Conservation (phyloP, 371 early-diverging fungal species). For the Lichtheimia ornata region DNA sequence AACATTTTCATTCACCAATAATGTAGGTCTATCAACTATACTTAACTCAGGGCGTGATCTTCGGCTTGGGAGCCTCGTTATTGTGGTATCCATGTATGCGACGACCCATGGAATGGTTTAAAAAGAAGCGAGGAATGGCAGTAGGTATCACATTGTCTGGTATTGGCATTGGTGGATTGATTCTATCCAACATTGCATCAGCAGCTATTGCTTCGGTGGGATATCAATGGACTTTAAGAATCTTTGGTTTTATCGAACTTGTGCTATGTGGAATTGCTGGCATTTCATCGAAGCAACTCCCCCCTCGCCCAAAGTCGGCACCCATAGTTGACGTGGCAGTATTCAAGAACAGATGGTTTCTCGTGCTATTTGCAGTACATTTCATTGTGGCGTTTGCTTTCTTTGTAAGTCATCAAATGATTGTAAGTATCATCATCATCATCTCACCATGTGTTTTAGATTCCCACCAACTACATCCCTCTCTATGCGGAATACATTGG, state of each 20-base stretch:
- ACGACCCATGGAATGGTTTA: slow-evolving; percentile 16
- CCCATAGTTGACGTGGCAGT: slow-evolving; percentile 34
- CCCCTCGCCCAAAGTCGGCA: slow-evolving; percentile 21
- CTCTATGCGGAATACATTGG: slow-evolving; percentile 32
- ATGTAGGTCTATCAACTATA: slow-evolving; percentile 25
- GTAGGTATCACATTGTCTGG: slow-evolving; percentile 46
- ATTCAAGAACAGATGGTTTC: slow-evolving; percentile 30
- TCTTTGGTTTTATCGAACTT: slow-evolving; percentile 46
- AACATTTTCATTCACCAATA: not conserved
- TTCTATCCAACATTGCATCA: slow-evolving; percentile 54
- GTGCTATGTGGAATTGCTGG: slow-evolving; percentile 19
- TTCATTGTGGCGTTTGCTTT: slow-evolving; percentile 39
- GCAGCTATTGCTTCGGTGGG: slow-evolving; percentile 53
- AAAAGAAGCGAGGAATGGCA: slow-evolving; percentile 18
- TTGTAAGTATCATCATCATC: not conserved
- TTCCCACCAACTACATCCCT: slow-evolving; percentile 15
- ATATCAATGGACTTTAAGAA: slow-evolving; percentile 65
- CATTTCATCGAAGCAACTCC: slow-evolving; percentile 6
- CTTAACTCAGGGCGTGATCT: slow-evolving; percentile 23
- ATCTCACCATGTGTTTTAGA: not conserved
- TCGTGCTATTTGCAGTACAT: slow-evolving; percentile 23
- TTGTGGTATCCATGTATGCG: slow-evolving; percentile 17
- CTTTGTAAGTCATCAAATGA: slow-evolving; percentile 16
- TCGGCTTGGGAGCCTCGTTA: slow-evolving; percentile 16
- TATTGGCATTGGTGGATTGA: slow-evolving; percentile 71